Evolutionary conservation across 2,329 filamentous ascomycete genomes (phyloP).

Genomic region (Pseudopyrenochaeta lycopersici): DNA sequence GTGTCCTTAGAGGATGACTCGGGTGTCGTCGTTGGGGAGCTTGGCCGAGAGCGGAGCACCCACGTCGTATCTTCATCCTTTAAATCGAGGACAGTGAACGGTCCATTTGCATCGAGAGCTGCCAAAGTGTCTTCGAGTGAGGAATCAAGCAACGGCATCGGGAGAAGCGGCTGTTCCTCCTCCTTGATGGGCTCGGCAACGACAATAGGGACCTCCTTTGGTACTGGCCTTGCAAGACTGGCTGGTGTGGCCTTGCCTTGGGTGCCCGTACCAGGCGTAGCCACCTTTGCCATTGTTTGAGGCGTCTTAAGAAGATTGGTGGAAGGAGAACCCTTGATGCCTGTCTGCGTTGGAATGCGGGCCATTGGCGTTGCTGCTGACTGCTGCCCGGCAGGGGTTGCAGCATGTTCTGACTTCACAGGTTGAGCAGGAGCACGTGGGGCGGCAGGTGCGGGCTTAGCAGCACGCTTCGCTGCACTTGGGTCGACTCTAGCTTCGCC

Average conservation of each 20-base stretch:
- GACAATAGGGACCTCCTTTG: conserved; percentile 33
- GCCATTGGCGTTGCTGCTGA: conserved; percentile 48
- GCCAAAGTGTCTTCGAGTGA: conserved; percentile 46
- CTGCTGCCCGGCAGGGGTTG: conserved; percentile 45
- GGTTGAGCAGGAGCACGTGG: conserved; percentile 35
- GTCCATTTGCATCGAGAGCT: conserved; percentile 40
- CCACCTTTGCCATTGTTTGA: conserved; percentile 43
- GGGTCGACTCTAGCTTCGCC: conserved; percentile 45
- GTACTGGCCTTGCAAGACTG: conserved; percentile 31
- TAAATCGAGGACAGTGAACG: conserved; percentile 44
- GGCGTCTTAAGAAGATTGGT: conserved; percentile 51
- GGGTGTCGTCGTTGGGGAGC: conserved; percentile 43
- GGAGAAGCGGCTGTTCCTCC: conserved; percentile 37
- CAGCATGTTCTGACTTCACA: conserved; percentile 46
- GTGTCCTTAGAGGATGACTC: conserved; percentile 50
- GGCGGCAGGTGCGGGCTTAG: conserved; percentile 30
- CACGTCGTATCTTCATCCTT: conserved; percentile 47
- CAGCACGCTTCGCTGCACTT: conserved; percentile 28
- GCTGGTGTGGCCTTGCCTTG: conserved; percentile 45
- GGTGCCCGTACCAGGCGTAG: conserved; percentile 43
- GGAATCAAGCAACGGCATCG: conserved; percentile 40
- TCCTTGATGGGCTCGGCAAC: conserved; percentile 26
- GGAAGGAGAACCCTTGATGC: conserved; percentile 49
- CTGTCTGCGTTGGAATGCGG: conserved; percentile 47
- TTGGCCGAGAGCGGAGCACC: conserved; percentile 42